These are phyloP conservation scores for Umbelopsis ramanniana DNA, from an alignment of 192 early-diverging fungal species.

Conservation along the genomic window DNA sequence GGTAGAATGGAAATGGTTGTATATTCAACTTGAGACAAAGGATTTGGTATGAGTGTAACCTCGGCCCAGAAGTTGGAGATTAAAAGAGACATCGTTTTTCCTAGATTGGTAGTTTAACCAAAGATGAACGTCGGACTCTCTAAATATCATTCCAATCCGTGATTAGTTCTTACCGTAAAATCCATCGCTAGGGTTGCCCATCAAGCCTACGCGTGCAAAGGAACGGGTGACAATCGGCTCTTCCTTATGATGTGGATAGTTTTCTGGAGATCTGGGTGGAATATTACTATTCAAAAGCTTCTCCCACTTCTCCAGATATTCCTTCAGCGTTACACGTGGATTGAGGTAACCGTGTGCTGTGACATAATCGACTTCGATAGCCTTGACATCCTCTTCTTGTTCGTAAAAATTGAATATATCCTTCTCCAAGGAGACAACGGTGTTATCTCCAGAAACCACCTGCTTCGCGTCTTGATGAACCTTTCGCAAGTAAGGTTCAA, in stretches of 20 bases:
- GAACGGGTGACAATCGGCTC: slow-evolving; percentile 37
- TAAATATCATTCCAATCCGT: not conserved
- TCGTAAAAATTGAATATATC: not conserved
- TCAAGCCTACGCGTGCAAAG: slow-evolving; percentile 63
- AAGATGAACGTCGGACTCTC: not conserved
- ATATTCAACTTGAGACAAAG: slow-evolving; percentile 32
- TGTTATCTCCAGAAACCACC: not conserved
- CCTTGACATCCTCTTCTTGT: not conserved
- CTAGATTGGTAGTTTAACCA: not conserved
- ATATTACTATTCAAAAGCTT: not conserved
- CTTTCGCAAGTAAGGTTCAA: not conserved
- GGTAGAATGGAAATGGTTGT: slow-evolving; percentile 46
- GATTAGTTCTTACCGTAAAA: slow-evolving; percentile 49
- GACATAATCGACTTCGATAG: not conserved
- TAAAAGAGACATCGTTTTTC: slow-evolving; percentile 61
- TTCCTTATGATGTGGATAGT: not conserved
- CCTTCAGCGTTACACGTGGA: not conserved
- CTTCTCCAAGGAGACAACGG: not conserved
- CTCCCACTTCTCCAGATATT: slow-evolving; percentile 19
- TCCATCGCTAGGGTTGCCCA: slow-evolving; percentile 72
- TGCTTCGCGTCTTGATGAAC: not conserved
- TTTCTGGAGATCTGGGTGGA: slow-evolving; percentile 8
- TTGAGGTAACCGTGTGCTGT: slow-evolving; percentile 5
- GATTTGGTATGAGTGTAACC: slow-evolving; percentile 56
- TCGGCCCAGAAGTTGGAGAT: slow-evolving; percentile 66